These are phyloP conservation scores for Chenopodium album DNA, from an alignment of 148 eudicot genomes.

Conservation along the genomic window DNA sequence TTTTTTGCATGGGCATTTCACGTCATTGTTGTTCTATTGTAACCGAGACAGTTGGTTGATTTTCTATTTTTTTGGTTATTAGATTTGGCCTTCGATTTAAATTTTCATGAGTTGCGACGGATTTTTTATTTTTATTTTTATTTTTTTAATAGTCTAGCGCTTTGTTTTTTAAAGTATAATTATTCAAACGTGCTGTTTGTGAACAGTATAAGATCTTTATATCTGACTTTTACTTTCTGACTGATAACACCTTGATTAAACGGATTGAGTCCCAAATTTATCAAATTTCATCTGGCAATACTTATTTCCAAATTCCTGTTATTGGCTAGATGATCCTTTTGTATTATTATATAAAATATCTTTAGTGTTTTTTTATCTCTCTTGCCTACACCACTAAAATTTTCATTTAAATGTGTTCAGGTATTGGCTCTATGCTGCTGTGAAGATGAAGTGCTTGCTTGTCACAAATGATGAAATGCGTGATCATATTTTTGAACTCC, in stretches of 20 bases:
- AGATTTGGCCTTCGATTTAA: neutral
- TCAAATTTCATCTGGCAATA: neutral
- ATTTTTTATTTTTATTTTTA: too few relatives aligned
- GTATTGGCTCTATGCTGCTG: constrained; percentile 99
- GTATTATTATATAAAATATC: neutral
- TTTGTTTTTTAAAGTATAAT: too few relatives aligned
- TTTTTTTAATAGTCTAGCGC: too few relatives aligned
- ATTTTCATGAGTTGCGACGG: too few relatives aligned
- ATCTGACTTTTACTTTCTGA: too few relatives aligned
- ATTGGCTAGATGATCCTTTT: neutral
- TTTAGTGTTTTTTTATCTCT: neutral
- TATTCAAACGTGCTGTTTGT: too few relatives aligned
- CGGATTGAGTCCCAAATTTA: too few relatives aligned
- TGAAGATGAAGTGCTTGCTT: constrained; percentile 82
- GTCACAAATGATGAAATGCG: constrained; percentile 99
- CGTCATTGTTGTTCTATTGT: neutral
- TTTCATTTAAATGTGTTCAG: constrained; percentile 31
- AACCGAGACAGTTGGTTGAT: neutral
- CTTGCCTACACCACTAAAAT: neutral
- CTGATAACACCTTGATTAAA: too few relatives aligned
- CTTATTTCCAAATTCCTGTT: neutral
- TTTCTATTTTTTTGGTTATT: neutral
- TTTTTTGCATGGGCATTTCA: neutral
- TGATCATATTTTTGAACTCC: constrained; percentile 94
- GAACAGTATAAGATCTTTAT: too few relatives aligned